phyloP scores from a whole-genome alignment of 306 rosid species.

The Trifolium repens region DNA sequence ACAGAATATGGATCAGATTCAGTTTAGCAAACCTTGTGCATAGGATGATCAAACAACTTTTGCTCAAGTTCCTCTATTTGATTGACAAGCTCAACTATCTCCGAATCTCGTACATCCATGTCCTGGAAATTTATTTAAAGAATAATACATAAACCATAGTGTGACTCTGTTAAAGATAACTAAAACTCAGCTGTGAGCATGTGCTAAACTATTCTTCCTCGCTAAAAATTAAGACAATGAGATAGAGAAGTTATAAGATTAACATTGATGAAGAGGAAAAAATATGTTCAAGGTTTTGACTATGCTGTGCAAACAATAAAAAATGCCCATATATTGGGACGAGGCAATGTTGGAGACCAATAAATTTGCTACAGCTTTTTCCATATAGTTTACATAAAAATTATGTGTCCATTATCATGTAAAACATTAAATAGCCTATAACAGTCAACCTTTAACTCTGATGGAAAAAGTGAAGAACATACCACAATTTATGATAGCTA shows the following conservation, averaged over 20 bases:
- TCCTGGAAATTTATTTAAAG: conserved; percentile 61
- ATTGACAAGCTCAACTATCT: conserved; percentile 73
- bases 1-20: conserved; percentile 31
- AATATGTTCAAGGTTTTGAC: conserved; percentile 16
- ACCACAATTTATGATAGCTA: conserved; percentile 34
- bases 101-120: conserved; percentile 81
- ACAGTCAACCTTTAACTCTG: conserved; percentile 14
- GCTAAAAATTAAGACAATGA: conserved; percentile 14
- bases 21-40: conserved; percentile 75
- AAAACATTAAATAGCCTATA: conserved; percentile 10
- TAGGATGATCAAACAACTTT: conserved; percentile 78
- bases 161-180: conserved; percentile 4
- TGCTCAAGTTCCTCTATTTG: conserved; percentile 86
- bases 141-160: conserved; percentile 1
- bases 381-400: neutral
- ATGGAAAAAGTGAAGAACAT: conserved; percentile 26
- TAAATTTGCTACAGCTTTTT: neutral
- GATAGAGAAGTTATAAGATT: conserved; percentile 20
- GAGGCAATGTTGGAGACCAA: conserved; percentile 11
- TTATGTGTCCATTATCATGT: neutral
- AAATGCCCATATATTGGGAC: neutral
- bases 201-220: conserved; percentile 9
- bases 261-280: neutral
- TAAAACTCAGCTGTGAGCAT: conserved; percentile 20
- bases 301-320: conserved; percentile 13